Percentiles rank a stretch among this genome's conserved stretches.
Conservation (phyloP, 2,329 filamentous ascomycete species). For the Penicillium sp. region DNA sequence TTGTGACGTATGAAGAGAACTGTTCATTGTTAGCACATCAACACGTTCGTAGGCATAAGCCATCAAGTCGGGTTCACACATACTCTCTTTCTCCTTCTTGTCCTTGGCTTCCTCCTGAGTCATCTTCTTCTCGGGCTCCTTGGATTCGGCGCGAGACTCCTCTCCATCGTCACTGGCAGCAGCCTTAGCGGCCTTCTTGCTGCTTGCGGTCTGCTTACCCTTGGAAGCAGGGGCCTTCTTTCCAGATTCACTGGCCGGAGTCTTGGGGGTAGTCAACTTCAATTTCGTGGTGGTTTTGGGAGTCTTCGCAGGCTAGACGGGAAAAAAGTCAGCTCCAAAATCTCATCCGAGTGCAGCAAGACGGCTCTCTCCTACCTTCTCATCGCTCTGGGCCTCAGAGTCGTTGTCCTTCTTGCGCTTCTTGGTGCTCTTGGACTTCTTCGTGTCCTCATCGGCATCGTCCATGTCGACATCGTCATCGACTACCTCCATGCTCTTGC, state of each 20-base stretch:
- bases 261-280: conserved; percentile 51
- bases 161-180: conserved; percentile 53
- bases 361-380: too few relatives aligned
- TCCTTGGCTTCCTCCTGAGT: conserved; percentile 45
- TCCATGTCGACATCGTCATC: conserved; percentile 48
- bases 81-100: conserved; percentile 53
- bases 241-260: conserved; percentile 37
- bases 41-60: conserved; percentile 6
- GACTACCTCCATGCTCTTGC: conserved; percentile 46
- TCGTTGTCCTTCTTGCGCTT: conserved; percentile 80
- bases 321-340: conserved; percentile 1
- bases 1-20: conserved; percentile 92
- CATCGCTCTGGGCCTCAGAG: too few relatives aligned
- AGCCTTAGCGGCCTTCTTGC: conserved; percentile 40
- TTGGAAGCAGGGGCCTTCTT: conserved; percentile 49
- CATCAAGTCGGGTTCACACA: conserved; percentile 9
- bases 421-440: conserved; percentile 52
- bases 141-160: conserved; percentile 44
- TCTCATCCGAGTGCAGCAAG: too few relatives aligned
- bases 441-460: conserved; percentile 39
- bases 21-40: too few relatives aligned
- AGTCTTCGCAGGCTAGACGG: conserved; percentile 49
- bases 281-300: conserved; percentile 53
- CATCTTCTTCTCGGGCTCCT: conserved; percentile 47
- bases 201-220: conserved; percentile 47